These are phyloP conservation scores for Gillenia trifoliata DNA, from an alignment of 306 rosid genomes.

Conservation along the genomic window DNA sequence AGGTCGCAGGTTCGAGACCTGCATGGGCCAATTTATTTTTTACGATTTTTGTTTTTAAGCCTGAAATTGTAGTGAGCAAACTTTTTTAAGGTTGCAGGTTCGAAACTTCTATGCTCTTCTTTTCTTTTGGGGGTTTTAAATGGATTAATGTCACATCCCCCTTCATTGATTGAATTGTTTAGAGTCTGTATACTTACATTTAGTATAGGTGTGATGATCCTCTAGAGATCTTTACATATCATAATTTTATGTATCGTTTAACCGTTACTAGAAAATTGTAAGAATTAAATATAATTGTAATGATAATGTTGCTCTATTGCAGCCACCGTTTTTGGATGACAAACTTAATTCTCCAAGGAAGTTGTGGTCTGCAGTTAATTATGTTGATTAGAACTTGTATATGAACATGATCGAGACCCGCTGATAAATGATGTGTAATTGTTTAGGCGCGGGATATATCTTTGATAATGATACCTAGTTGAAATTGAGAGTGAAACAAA, in stretches of 20 bases:
- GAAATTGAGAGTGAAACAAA: not conserved
- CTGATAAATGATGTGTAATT: no score
- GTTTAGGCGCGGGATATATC: rapidly evolving
- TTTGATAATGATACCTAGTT: no score
- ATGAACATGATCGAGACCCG: not conserved
- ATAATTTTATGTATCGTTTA: no score
- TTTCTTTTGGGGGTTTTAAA: not conserved
- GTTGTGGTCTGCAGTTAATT: not conserved
- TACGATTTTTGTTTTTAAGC: not conserved
- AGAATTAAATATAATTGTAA: no score
- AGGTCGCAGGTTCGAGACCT: constrained; percentile 17
- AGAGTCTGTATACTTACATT: no score
- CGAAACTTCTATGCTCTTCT: not conserved
- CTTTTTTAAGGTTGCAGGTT: not conserved
- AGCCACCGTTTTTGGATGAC: not conserved
- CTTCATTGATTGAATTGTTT: not conserved
- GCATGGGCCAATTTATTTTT: not conserved
- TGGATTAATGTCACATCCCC: not conserved
- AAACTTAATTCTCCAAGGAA: no score
- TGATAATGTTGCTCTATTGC: no score
- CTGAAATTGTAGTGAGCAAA: not conserved
- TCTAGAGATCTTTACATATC: no score
- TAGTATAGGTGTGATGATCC: no score
- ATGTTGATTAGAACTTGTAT: not conserved
- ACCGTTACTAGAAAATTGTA: no score